Conservation (phyloP, 805 yeast genomes). For the Ogataea populi-albae region DNA sequence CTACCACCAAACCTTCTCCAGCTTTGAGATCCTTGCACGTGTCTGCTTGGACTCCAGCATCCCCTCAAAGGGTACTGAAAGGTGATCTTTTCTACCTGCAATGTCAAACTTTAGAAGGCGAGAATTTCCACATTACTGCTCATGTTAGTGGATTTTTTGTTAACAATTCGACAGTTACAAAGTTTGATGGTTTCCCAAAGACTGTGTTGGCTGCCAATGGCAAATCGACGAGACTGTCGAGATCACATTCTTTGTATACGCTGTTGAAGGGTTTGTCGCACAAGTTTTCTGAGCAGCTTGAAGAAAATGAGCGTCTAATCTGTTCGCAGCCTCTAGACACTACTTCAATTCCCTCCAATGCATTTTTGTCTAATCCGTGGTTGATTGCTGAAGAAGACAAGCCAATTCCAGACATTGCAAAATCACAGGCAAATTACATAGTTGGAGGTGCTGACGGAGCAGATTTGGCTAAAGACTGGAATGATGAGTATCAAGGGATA, state of each 20-base stretch:
- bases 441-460: constrained; percentile 59
- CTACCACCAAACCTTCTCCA: constrained; percentile 34
- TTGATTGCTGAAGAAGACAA: constrained; percentile 37
- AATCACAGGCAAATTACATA: constrained; percentile 55
- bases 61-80: constrained; percentile 52
- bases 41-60: constrained; percentile 87
- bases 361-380: constrained; percentile 76
- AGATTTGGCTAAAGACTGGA: constrained; percentile 71
- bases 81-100: constrained; percentile 83
- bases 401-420: constrained; percentile 51
- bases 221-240: constrained; percentile 31
- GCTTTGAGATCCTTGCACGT: constrained; percentile 58
- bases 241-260: constrained; percentile 53
- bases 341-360: constrained; percentile 59
- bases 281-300: constrained; percentile 50
- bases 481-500: constrained; percentile 83
- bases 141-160: constrained; percentile 77
- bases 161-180: constrained; percentile 61
- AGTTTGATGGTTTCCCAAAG: constrained; percentile 64
- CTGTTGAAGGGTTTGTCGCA: constrained; percentile 68
- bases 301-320: constrained; percentile 46
- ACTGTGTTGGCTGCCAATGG: constrained; percentile 25
- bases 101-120: constrained; percentile 77
- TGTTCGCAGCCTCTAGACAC: constrained; percentile 47
- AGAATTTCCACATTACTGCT: constrained; percentile 73